Evolutionary conservation across 1,139 yeast genomes (phyloP).

Genomic region (Suhomyces maxii): DNA sequence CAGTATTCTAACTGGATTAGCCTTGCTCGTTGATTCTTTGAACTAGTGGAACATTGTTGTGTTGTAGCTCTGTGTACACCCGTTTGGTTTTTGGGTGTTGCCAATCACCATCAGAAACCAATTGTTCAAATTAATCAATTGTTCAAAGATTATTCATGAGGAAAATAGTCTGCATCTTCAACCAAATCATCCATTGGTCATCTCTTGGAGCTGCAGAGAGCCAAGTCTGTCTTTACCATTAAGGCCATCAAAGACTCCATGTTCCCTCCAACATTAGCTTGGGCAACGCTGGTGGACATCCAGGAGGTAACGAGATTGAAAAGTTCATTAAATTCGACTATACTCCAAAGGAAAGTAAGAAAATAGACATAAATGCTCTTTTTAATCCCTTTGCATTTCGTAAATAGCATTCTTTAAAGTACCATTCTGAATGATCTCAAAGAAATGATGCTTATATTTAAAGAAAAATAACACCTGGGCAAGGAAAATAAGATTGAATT

Average conservation of each 20-base stretch:
- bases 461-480: too few relatives aligned
- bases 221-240: constrained; percentile 82
- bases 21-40: too few relatives aligned
- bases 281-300: constrained; percentile 47
- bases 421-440: neutral
- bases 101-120: too few relatives aligned
- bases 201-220: constrained; percentile 94
- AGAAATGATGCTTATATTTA: too few relatives aligned
- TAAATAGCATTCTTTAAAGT: constrained; percentile 68
- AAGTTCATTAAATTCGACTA: constrained; percentile 57
- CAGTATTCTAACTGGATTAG: too few relatives aligned
- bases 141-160: constrained; percentile 29
- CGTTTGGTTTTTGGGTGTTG: too few relatives aligned
- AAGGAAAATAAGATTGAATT: too few relatives aligned
- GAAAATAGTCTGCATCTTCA: constrained; percentile 58
- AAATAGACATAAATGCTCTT: constrained; percentile 56
- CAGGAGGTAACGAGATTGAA: constrained; percentile 35
- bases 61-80: too few relatives aligned
- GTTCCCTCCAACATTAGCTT: constrained; percentile 85
- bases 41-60: too few relatives aligned
- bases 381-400: constrained; percentile 92
- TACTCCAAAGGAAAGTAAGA: constrained; percentile 50
- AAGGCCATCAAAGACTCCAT: constrained; percentile 56
- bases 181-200: constrained; percentile 95
- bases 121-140: constrained; percentile 54